Percentiles rank a stretch among this genome's conserved stretches.
phyloP scores from a whole-genome alignment of 805 yeast species.

The Naumovozyma castellii region DNA sequence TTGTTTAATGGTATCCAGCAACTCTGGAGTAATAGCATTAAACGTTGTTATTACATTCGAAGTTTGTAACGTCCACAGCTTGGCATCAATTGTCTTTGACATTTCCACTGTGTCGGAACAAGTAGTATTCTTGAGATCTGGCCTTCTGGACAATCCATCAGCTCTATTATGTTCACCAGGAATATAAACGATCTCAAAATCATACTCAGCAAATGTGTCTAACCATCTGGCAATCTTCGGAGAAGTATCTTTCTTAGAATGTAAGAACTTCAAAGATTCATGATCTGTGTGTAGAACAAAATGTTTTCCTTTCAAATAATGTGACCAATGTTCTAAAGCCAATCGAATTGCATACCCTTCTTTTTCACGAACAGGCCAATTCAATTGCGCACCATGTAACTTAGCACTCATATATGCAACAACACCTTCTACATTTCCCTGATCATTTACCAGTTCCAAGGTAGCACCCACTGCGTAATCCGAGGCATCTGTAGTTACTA shows the following conservation, averaged over 20 bases:
- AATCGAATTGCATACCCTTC: slow-evolving; percentile 1
- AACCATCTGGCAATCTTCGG: slow-evolving; percentile 2
- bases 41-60: no score
- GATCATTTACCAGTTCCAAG: background rate
- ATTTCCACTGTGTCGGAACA: background rate
- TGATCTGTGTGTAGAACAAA: slow-evolving; percentile 2
- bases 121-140: no score
- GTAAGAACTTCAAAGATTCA: background rate
- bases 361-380: background rate
- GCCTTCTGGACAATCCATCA: background rate
- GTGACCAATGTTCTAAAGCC: slow-evolving; percentile 1
- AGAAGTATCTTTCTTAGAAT: background rate
- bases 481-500: slow-evolving; percentile 1
- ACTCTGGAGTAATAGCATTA: no score
- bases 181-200: slow-evolving; percentile 1
- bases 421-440: background rate
- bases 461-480: slow-evolving; percentile 1
- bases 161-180: background rate
- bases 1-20: no score
- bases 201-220: slow-evolving; percentile 1
- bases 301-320: background rate
- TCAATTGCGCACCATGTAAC: background rate
- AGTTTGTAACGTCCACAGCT: no score
- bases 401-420: background rate
- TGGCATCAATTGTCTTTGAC: background rate